Base-by-base conservation (phyloP, 768 basidiomycete species). In the Boletus vinaceobasis region DNA sequence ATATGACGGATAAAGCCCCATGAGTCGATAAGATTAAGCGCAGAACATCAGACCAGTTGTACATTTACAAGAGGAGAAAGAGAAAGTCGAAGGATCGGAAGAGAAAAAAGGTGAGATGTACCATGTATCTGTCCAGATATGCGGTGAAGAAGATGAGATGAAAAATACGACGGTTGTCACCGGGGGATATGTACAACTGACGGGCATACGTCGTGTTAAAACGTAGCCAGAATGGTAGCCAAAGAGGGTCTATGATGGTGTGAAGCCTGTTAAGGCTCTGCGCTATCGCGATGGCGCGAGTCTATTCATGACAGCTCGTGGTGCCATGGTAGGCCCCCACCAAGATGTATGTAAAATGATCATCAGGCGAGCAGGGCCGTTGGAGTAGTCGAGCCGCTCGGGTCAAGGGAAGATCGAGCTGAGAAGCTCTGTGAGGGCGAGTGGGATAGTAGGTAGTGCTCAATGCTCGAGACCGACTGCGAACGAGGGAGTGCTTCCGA, bases 391-490 rank as follows among this genome's bases (percentile, higher is more conserved):
- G 63, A 51, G 26, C 67, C 64, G 43, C 66, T 64, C 49, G 71
- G 56, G 27, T 60, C 62, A 36, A 32, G 46, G 37, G 64, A 50
- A 35, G 70, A 73, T 19, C 67, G 69, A 40, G 63, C 56, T 56
- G 35, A 63, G 49, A 64, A 71, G 31, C 50, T 61, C 46, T 58
- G 65, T 35, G 66, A 65, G 60, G 75, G 58, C 65, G 65, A 49
- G 58, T 69, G 43, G 59, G 76, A 53, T 68, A 72, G 67, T 21
- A 83, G 58, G 50, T 79, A 73, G 31, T 77, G 79, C 55, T 82
- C 81, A 11, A 86, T 71, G 61, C 79, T 83, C 32, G 83, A 83
- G 3, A 75, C 77, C 15, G 83, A 83, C 7, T 74, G 74, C 38
- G 77, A 74, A 44, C 77, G 76, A 19, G 74, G 67, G 10, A 76